A percentile compares a stretch with the other conserved stretches of the same genome.
These are phyloP conservation scores for Pulveroboletus sp. DNA, from an alignment of 768 basidiomycete genomes.

Conservation along the genomic window DNA sequence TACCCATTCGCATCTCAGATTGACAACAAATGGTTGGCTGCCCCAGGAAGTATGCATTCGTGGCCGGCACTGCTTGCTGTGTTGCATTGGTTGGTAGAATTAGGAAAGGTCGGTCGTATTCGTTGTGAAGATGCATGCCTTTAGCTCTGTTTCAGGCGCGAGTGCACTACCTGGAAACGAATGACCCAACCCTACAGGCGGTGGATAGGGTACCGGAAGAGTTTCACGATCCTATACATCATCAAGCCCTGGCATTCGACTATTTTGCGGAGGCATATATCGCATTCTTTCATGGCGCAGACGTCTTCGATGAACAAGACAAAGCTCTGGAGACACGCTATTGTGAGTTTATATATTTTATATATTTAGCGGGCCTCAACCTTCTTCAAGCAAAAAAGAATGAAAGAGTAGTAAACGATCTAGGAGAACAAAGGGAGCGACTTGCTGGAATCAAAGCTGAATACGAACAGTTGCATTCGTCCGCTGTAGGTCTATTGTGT, in stretches of 20 bases:
- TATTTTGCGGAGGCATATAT: conserved; percentile 67
- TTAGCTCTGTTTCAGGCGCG: conserved; percentile 24
- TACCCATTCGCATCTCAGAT: conserved; percentile 82
- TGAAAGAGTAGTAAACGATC: conserved; percentile 57
- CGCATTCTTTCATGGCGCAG: conserved; percentile 61
- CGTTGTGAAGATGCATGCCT: not conserved
- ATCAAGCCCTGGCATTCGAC: conserved; percentile 72
- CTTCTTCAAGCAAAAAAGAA: conserved; percentile 58
- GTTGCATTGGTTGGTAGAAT: conserved; percentile 87
- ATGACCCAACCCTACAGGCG: conserved; percentile 65
- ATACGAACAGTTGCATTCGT: conserved; percentile 53
- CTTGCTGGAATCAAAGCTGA: conserved; percentile 49
- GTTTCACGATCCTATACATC: conserved; percentile 70
- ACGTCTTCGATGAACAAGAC: conserved; percentile 68
- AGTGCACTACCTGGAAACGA: conserved; percentile 52
- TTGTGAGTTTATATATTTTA: conserved; percentile 41
- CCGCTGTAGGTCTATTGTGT: conserved; percentile 44
- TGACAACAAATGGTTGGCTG: conserved; percentile 81
- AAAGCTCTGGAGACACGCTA: conserved; percentile 71
- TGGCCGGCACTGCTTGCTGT: conserved; percentile 89
- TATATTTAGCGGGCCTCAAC: not conserved
- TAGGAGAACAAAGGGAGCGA: conserved; percentile 53
- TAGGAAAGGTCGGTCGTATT: conserved; percentile 63
- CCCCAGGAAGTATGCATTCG: conserved; percentile 86
- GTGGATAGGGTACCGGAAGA: conserved; percentile 62